A percentile compares a stretch with the other conserved stretches of the same genome.
Evolutionary conservation across 192 early-diverging fungal genomes (phyloP).

Genomic region (Endogone sp.): DNA sequence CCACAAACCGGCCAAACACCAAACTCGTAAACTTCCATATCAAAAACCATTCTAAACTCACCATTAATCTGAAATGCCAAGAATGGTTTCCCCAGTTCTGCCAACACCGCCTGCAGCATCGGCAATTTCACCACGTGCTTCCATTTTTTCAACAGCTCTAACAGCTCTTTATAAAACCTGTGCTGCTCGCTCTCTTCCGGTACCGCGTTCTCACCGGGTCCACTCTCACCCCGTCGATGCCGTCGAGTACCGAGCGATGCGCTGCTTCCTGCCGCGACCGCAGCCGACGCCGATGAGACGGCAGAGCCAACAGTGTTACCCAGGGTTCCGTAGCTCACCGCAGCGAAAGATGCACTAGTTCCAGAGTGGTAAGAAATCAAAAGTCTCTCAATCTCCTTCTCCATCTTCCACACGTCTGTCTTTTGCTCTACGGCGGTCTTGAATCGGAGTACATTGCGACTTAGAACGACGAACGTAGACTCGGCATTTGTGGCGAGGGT

Average conservation of each 20-base stretch:
- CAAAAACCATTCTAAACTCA: background rate
- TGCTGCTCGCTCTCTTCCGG: conserved; percentile 1
- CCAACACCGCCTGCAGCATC: background rate
- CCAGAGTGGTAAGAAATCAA: background rate
- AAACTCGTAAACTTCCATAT: no score
- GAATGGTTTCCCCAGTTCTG: conserved; percentile 21
- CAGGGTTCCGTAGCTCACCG: no score
- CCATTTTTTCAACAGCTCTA: conserved; percentile 11
- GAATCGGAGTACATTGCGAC: conserved; percentile 25
- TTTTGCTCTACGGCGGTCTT: conserved; percentile 35
- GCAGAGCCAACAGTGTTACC: no score
- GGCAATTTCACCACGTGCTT: conserved; percentile 15
- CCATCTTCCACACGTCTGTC: conserved; percentile 35
- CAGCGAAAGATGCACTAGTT: no score
- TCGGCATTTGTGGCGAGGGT: no score
- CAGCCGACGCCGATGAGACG: no score
- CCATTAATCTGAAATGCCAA: conserved; percentile 21
- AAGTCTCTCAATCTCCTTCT: conserved; percentile 39
- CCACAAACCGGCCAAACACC: no score
- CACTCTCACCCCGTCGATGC: no score
- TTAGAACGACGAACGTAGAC: no score
- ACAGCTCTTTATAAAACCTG: conserved; percentile 8
- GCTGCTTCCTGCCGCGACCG: no score
- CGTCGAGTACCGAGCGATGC: no score
- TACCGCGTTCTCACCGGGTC: no score